Conservation (phyloP, 306 rosid species). For the Cicer chorassanicum region DNA sequence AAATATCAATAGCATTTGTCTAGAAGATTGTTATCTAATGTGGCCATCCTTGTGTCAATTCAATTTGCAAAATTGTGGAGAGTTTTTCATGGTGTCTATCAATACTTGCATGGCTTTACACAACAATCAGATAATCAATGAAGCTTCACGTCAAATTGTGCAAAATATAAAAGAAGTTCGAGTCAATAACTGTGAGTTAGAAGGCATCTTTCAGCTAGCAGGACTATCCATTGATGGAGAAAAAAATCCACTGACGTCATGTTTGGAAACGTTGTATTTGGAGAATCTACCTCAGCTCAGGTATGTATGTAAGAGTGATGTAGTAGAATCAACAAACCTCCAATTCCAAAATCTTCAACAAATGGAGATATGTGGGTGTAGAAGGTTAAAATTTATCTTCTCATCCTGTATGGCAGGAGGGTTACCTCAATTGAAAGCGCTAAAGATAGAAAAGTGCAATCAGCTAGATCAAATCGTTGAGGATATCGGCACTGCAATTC, state of each 20-base stretch:
- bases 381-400: conserved; percentile 22
- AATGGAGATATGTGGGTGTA: background rate
- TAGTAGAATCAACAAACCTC: background rate
- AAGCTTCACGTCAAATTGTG: conserved; percentile 9
- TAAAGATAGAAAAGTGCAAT: background rate
- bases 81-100: conserved; percentile 29
- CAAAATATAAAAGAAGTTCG: conserved; percentile 18
- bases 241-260: background rate
- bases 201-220: conserved; percentile 14
- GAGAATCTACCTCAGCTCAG: conserved; percentile 40
- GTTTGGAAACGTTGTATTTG: conserved; percentile 35
- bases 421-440: background rate
- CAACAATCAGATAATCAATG: conserved; percentile 9
- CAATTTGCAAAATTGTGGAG: conserved; percentile 1
- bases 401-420: conserved; percentile 22
- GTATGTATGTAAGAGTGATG: background rate
- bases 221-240: background rate
- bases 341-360: conserved; percentile 32
- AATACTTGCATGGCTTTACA: conserved; percentile 28
- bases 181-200: conserved; percentile 16
- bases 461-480: conserved; percentile 27
- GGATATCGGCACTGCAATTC: background rate
- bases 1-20: conserved; percentile 28
- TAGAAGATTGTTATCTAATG: conserved; percentile 4
- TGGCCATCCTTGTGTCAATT: conserved; percentile 29